Evolutionary conservation across 2,329 filamentous ascomycete species (phyloP), one percentile per base, ranked within the genome.

Genomic region (Botryotinia globosa): DNA sequence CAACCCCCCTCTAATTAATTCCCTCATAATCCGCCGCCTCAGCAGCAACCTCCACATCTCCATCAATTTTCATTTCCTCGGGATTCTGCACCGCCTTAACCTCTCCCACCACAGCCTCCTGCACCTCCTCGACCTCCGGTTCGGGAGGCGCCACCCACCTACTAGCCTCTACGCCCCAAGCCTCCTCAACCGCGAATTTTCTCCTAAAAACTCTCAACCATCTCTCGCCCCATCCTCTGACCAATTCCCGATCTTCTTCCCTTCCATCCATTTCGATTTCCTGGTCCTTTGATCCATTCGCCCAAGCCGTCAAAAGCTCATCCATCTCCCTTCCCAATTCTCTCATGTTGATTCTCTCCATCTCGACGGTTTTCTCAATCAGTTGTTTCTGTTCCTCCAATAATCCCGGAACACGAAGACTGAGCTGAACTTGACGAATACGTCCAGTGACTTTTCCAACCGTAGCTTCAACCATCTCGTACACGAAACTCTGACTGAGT

Each of bases 391-490:
- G 79, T 63, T 90, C 87, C 14, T 85, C 84, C 1, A 83, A 82
- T 6, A 90, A 82, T 20, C 86, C 87, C 12, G 87, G 85, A 63
- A 88, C 87, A n/a, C 86, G 84, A 42, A 88, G 86, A 7, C 90
- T 88, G 2, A 85, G 84, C 16, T 93, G 88, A 37, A 98, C 90
- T 82, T 97, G 93, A 59, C 93, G 90, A 69, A 97, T 90, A 44
- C 94, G 92, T 75, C 90, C 91, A 1, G 94, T 94, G 66, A 98
- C 95, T 83, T 99, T 98, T 80, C 90, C 87, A 69, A 98, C 91
- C 0, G 96, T 98, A 77, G 92, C 92, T 74, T 91, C 90, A 25
- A 98, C 90, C 84, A 98, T 91, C 84, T 99, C 96, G 81, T 94
- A 98, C 16, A 97, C 86, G 83, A 95, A 91, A 10, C 90, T 85